Evolutionary conservation across 2,329 filamentous ascomycete species (phyloP).

Genomic region (Capronia epimyces): DNA sequence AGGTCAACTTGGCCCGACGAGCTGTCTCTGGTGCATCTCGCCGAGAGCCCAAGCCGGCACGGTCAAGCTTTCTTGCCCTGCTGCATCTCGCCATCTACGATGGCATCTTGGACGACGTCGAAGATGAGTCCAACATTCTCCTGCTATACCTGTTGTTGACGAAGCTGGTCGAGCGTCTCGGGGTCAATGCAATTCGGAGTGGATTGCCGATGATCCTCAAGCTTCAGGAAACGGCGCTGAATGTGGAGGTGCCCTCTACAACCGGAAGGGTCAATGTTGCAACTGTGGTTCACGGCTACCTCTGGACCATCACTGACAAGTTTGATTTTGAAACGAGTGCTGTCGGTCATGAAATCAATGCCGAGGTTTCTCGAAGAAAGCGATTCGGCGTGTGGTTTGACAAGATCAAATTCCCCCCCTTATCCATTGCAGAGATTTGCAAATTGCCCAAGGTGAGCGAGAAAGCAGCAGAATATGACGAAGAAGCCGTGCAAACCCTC

Average conservation of each 20-base stretch:
- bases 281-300: conserved; percentile 81
- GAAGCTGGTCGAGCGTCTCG: conserved; percentile 68
- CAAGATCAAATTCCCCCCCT: conserved; percentile 64
- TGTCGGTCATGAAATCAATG: conserved; percentile 65
- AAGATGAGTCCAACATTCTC: conserved; percentile 68
- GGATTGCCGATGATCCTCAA: conserved; percentile 85
- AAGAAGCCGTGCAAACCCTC: conserved; percentile 56
- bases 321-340: conserved; percentile 69
- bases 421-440: conserved; percentile 57
- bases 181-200: conserved; percentile 72
- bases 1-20: conserved; percentile 49
- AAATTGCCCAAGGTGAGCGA: conserved; percentile 36
- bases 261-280: conserved; percentile 69
- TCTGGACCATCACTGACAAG: conserved; percentile 71
- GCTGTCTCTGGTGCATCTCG: conserved; percentile 63
- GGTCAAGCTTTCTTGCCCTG: conserved; percentile 71
- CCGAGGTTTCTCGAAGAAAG: conserved; percentile 69
- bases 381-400: conserved; percentile 74
- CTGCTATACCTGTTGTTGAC: conserved; percentile 71
- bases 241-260: conserved; percentile 49
- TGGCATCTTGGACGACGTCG: conserved; percentile 67
- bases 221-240: conserved; percentile 72
- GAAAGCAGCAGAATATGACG: conserved; percentile 43
- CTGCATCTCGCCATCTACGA: conserved; percentile 88
- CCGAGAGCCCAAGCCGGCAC: conserved; percentile 53